These are phyloP conservation scores for Kurtzmaniella natalensis DNA, from an alignment of 1,139 yeast genomes.

Conservation along the genomic window DNA sequence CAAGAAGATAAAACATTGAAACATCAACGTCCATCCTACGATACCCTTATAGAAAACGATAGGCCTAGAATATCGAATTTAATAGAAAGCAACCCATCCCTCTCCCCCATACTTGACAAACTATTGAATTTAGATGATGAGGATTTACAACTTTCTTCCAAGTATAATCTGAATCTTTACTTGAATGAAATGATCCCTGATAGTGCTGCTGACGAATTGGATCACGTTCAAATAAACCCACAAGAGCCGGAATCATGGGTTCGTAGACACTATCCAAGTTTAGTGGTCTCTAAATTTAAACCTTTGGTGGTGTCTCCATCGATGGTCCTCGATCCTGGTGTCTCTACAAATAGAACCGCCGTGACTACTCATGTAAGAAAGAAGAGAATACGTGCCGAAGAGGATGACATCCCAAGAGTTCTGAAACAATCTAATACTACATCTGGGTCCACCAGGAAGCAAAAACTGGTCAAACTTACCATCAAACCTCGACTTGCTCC, in stretches of 20 bases:
- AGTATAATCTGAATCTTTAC: conserved; percentile 13
- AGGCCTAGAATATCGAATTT: conserved; percentile 26
- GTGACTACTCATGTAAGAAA: background rate
- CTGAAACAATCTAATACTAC: background rate
- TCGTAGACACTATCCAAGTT: conserved; percentile 31
- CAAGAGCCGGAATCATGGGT: conserved; percentile 38
- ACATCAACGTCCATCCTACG: conserved; percentile 6
- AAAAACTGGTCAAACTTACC: background rate
- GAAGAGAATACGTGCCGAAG: background rate
- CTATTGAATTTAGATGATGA: conserved; percentile 4
- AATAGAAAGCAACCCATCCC: conserved; percentile 18
- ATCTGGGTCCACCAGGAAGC: background rate
- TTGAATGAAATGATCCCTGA: conserved; percentile 35
- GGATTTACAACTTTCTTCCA: conserved; percentile 6
- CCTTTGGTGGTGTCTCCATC: conserved; percentile 15
- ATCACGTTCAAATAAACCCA: conserved; percentile 33
- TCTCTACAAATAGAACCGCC: background rate
- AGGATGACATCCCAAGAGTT: background rate
- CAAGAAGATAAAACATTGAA: too few relatives aligned
- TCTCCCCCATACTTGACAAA: conserved; percentile 13
- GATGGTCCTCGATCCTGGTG: background rate
- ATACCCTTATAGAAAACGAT: conserved; percentile 10
- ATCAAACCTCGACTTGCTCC: too few relatives aligned
- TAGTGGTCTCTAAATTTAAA: conserved; percentile 31
- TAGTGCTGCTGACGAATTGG: conserved; percentile 34